phyloP scores from a whole-genome alignment of 1,284 basidiomycete species.

The Ganoderma boninense region DNA sequence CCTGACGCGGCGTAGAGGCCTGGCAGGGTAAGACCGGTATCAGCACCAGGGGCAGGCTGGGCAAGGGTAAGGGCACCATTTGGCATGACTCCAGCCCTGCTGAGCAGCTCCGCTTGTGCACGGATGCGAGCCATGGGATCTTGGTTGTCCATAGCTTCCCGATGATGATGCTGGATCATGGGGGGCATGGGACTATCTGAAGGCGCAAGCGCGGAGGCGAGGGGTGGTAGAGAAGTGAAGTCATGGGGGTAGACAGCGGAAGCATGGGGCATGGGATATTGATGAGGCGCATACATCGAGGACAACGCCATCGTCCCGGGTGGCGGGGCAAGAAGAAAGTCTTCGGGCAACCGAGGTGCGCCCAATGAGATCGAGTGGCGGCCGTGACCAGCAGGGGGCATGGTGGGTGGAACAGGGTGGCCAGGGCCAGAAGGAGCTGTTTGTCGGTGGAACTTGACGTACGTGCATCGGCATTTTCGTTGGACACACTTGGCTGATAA shows the following conservation, averaged over 20 bases:
- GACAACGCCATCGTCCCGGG: constrained; percentile 33
- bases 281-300: constrained; percentile 32
- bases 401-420: constrained; percentile 48
- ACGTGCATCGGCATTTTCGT: constrained; percentile 81
- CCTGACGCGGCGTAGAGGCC: constrained; percentile 25
- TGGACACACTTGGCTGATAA: constrained; percentile 77
- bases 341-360: constrained; percentile 42
- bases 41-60: constrained; percentile 25
- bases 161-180: constrained; percentile 15
- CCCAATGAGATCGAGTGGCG: constrained; percentile 35
- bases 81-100: constrained; percentile 42
- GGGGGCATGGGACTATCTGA: constrained; percentile 19
- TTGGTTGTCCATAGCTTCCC: constrained; percentile 31
- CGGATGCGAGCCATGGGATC: constrained; percentile 61
- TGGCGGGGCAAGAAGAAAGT: constrained; percentile 39
- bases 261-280: constrained; percentile 31
- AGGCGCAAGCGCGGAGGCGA: constrained; percentile 25
- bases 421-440: constrained; percentile 80
- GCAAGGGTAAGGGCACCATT: constrained; percentile 33
- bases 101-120: constrained; percentile 53
- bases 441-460: constrained; percentile 86
- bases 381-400: constrained; percentile 30
- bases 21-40: constrained; percentile 27
- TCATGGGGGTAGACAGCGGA: constrained; percentile 30
- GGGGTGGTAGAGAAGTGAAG: constrained; percentile 28